Evolutionary conservation across 2,329 filamentous ascomycete species (phyloP).

Genomic region (Drechslerella stenobrocha): DNA sequence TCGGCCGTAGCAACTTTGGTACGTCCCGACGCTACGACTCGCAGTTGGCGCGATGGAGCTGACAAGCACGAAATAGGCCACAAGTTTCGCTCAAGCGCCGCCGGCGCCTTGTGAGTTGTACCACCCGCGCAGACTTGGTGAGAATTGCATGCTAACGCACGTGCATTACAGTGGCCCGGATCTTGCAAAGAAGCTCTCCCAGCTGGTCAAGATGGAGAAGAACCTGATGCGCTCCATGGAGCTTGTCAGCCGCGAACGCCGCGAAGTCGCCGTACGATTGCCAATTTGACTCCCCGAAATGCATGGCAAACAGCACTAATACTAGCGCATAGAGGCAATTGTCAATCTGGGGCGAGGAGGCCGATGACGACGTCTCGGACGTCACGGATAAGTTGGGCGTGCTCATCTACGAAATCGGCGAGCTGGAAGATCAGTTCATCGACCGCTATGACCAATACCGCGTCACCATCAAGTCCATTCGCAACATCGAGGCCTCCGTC

Average conservation of each 20-base stretch:
- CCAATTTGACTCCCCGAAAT: background rate
- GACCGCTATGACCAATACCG: slow-evolving; percentile 99
- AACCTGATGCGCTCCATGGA: slow-evolving; percentile 99
- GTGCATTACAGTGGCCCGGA: slow-evolving; percentile 65
- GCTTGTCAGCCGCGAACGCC: slow-evolving; percentile 88
- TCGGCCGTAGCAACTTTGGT: slow-evolving; percentile 85
- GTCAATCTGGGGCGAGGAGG: slow-evolving; percentile 92
- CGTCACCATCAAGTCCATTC: slow-evolving; percentile 98
- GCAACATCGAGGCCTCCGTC: slow-evolving; percentile 97
- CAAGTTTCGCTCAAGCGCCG: slow-evolving; percentile 62
- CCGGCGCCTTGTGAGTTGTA: slow-evolving; percentile 58
- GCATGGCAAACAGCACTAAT: background rate
- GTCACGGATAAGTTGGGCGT: slow-evolving; percentile 99
- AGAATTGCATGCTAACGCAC: slow-evolving; percentile 48
- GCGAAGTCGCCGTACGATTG: slow-evolving; percentile 89
- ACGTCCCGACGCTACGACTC: slow-evolving; percentile 57
- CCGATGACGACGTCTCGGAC: slow-evolving; percentile 97
- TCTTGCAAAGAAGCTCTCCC: slow-evolving; percentile 93
- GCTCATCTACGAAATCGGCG: slow-evolving; percentile 95
- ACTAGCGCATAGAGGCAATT: slow-evolving; percentile 80
- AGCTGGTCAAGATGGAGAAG: slow-evolving; percentile 99
- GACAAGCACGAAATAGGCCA: slow-evolving; percentile 61
- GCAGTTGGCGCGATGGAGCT: background rate
- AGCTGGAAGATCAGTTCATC: slow-evolving; percentile 97
- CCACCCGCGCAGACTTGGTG: background rate